A percentile compares a stretch with the other conserved stretches of the same genome.
phyloP scores from a whole-genome alignment of 331 rosid genomes.

The Prunus yedoensis region DNA sequence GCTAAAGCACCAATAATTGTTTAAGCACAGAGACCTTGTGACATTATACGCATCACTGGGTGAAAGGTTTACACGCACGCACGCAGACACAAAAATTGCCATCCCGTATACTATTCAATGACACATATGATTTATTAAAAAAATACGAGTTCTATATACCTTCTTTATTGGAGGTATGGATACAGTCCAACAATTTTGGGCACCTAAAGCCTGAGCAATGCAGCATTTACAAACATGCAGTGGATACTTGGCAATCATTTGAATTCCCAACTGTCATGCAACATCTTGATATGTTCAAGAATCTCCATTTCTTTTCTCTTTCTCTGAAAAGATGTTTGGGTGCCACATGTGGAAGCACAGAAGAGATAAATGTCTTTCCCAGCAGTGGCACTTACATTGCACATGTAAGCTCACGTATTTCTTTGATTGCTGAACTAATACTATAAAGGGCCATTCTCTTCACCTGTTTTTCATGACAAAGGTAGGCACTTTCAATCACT shows the following conservation, averaged over 20 bases:
- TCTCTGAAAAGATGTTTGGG: neutral
- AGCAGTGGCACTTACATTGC: slow-evolving; percentile 45
- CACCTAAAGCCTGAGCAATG: slow-evolving; percentile 13
- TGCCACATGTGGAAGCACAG: slow-evolving; percentile 2
- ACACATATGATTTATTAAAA: neutral
- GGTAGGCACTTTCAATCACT: slow-evolving; percentile 5
- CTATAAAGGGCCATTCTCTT: slow-evolving; percentile 75
- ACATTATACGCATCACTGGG: neutral
- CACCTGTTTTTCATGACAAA: slow-evolving; percentile 58
- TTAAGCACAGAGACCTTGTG: neutral
- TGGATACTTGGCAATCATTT: slow-evolving; percentile 4
- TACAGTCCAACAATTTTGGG: slow-evolving; percentile 12
- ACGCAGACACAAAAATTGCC: neutral
- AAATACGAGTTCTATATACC: neutral
- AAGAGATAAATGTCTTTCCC: slow-evolving; percentile 8
- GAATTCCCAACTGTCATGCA: slow-evolving; percentile 19
- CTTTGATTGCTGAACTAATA: slow-evolving; percentile 73
- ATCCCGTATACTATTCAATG: neutral
- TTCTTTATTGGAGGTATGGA: neutral
- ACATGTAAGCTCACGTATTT: slow-evolving; percentile 77
- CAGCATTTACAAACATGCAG: slow-evolving; percentile 16
- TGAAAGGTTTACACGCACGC: neutral
- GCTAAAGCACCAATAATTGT: neutral
- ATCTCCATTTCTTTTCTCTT: slow-evolving; percentile 18
- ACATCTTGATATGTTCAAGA: slow-evolving; percentile 25